phyloP scores from a whole-genome alignment of 1,139 yeast species.

The Petasospora rhodanensis region DNA sequence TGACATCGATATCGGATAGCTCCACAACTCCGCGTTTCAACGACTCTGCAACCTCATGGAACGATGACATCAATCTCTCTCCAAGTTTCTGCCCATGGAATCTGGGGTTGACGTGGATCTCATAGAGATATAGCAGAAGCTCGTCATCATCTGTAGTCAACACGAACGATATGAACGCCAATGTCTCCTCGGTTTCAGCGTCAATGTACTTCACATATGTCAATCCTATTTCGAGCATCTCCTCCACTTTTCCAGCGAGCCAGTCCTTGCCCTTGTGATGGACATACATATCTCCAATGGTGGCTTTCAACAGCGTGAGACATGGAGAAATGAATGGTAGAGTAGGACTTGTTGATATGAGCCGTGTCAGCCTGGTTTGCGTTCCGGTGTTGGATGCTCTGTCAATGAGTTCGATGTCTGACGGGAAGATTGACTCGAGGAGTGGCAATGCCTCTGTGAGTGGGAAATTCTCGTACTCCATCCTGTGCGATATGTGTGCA shows the following conservation, averaged over 20 bases:
- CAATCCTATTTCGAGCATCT: conserved; percentile 44
- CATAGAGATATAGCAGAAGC: conserved; percentile 44
- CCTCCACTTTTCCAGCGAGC: conserved; percentile 39
- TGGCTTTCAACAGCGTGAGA: conserved; percentile 5
- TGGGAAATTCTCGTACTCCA: conserved; percentile 5
- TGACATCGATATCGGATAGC: conserved; percentile 5
- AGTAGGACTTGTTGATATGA: conserved; percentile 1
- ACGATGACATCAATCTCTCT: conserved; percentile 1
- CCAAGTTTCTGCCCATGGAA: conserved; percentile 12
- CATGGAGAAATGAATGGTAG: conserved; percentile 3
- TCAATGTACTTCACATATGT: conserved; percentile 34
- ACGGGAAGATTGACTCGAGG: conserved; percentile 1
- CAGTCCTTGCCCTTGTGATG: conserved; percentile 38
- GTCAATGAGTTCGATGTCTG: neutral
- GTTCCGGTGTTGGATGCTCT: neutral
- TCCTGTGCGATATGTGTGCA: too few species aligned
- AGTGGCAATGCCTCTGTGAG: neutral
- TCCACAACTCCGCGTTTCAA: conserved; percentile 2
- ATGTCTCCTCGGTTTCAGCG: conserved; percentile 15
- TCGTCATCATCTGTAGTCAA: conserved; percentile 31
- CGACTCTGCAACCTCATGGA: conserved; percentile 5
- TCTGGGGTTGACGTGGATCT: conserved; percentile 41
- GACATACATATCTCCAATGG: conserved; percentile 19
- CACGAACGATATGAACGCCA: conserved; percentile 42
- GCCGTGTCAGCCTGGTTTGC: too few species aligned